These are phyloP conservation scores for Cudoniella acicularis DNA, from an alignment of 495 filamentous ascomycete genomes.

Conservation along the genomic window DNA sequence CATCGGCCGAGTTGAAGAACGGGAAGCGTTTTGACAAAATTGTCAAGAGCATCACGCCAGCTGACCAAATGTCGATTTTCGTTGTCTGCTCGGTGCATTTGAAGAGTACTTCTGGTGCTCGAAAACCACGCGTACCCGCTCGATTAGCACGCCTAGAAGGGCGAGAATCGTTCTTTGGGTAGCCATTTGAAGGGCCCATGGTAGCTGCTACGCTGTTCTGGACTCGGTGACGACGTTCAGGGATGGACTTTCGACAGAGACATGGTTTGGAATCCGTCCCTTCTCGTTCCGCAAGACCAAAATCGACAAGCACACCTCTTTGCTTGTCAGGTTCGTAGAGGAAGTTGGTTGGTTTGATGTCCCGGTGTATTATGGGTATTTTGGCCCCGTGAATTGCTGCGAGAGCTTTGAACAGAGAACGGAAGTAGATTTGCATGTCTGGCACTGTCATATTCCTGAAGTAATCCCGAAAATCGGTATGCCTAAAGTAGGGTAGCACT, in stretches of 20 bases:
- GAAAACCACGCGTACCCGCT: conserved; percentile 93
- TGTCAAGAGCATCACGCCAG: conserved; percentile 88
- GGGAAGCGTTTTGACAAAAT: conserved; percentile 87
- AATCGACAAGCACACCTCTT: conserved; percentile 91
- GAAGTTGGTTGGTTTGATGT: conserved; percentile 99
- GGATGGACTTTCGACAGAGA: conserved; percentile 53
- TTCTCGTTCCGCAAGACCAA: conserved; percentile 86
- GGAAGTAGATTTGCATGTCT: conserved; percentile 86
- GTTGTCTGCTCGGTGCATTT: conserved; percentile 97
- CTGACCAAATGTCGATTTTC: conserved; percentile 96
- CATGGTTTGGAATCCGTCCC: conserved; percentile 71
- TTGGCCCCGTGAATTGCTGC: conserved; percentile 72
- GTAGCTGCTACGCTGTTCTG: conserved; percentile 39
- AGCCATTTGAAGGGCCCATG: conserved; percentile 56
- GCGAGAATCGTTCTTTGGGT: conserved; percentile 83
- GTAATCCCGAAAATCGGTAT: conserved; percentile 94
- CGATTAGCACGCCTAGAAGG: conserved; percentile 86
- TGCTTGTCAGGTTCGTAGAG: conserved; percentile 81
- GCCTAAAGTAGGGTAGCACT: conserved; percentile 90
- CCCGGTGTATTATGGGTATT: conserved; percentile 92
- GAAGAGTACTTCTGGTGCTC: conserved; percentile 92
- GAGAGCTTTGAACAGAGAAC: conserved; percentile 81
- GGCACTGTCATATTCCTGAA: conserved; percentile 80
- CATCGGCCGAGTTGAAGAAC: conserved; percentile 96
- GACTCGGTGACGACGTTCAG: conserved; percentile 34